Evolutionary conservation across 257 asterid genomes (phyloP), one percentile per base, ranked within the genome.

Genomic region (Solanum ossicruentum): DNA sequence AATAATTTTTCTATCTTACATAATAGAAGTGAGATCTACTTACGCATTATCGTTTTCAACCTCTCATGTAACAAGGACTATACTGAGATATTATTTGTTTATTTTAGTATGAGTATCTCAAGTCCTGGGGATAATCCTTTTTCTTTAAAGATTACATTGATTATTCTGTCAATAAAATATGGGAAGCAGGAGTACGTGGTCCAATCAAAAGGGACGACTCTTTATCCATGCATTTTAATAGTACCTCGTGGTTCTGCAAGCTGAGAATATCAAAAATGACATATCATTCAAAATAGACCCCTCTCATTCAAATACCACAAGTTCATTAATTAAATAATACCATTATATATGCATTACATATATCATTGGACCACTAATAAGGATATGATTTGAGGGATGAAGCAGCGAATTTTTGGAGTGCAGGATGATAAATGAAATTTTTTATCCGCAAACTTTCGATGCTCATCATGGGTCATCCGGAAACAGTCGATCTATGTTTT

Each of bases 221-320:
- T 78, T 78, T 28, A 52, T 52, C 65, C 83, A 52, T 78, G 49
- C 83, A 78, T 52, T 52, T 52, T 75, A 23, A 23, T 73, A 73
- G 8, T 45, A 72, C 5, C 57, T n/a, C 36, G 39, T 72, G 55
- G 58, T 73, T 12, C 41, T 73, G 58, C 39, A 36, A 36, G 81
- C 41, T 47, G 47, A 73, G 12, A 73, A 72, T 45, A 73, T 73
- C 39, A n/a, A 43, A 20, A 45, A 20, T 45, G 16, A 45, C 58
- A 47, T 47, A 49, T 73, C 8, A 47, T 47, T 13, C 21, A 21
- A 47, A 12, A 49, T 21, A 21, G 81, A 75, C 60, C 81, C 52
- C 12, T 45, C 81, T 43, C 58, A 16, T 47, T 72, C 13, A 11
- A 21, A 61, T 51, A 1, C 60, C 21, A 47, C 58, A 73, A 73